These are phyloP conservation scores for Fusarium sp. DNA, from an alignment of 2,329 filamentous ascomycete genomes.

Conservation along the genomic window DNA sequence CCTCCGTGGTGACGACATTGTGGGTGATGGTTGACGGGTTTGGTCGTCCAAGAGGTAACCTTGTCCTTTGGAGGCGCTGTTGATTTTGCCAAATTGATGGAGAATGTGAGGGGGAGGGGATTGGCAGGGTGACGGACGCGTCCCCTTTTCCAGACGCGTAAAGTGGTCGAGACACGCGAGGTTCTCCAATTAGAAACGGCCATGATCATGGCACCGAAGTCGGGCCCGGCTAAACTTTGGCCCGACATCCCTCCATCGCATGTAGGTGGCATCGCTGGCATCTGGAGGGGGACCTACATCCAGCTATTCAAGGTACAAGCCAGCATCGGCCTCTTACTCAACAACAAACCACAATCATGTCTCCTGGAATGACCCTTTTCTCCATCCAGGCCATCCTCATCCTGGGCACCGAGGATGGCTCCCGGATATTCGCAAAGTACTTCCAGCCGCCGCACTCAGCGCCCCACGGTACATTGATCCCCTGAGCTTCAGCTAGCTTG, in stretches of 20 bases:
- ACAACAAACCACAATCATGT: conserved; percentile 62
- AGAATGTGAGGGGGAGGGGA: conserved; percentile 44
- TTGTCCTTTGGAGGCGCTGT: conserved; percentile 28
- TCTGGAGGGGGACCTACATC: conserved; percentile 46
- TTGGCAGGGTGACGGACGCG: conserved; percentile 44
- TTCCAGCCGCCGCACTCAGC: conserved; percentile 73
- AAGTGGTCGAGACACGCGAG: conserved; percentile 52
- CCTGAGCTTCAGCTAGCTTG: conserved; percentile 8
- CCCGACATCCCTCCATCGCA: conserved; percentile 40
- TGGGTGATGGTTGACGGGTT: conserved; percentile 25
- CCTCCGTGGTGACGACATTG: conserved; percentile 61
- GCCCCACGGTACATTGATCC: conserved; percentile 49
- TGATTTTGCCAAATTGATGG: conserved; percentile 38
- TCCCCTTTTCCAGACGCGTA: conserved; percentile 51
- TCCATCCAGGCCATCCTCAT: conserved; percentile 83
- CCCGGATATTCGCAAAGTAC: conserved; percentile 94
- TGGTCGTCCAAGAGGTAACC: conserved; percentile 18
- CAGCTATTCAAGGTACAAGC: conserved; percentile 33
- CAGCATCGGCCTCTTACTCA: conserved; percentile 22
- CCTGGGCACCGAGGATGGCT: conserved; percentile 87
- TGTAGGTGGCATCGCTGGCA: conserved; percentile 44
- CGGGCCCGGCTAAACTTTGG: conserved; percentile 49
- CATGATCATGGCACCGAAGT: not conserved
- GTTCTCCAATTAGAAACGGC: conserved; percentile 2
- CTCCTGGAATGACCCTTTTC: conserved; percentile 80